Conservation (phyloP, 768 basidiomycete genomes). For the Mycena metata region DNA sequence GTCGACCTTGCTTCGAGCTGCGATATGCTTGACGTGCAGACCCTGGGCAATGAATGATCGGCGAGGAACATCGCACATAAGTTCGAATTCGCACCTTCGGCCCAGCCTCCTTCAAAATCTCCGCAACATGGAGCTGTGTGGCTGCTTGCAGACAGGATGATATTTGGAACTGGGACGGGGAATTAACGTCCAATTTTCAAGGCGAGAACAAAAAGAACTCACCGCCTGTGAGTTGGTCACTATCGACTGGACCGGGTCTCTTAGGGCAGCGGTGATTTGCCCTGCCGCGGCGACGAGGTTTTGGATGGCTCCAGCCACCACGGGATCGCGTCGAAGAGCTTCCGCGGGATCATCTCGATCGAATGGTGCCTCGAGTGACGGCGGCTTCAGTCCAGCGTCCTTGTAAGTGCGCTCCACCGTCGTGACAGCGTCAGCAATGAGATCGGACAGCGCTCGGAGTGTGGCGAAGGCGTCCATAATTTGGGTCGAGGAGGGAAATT, state of each 20-base stretch:
- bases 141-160: conserved; percentile 13
- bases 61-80: too few relatives aligned
- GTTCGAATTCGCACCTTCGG: neutral
- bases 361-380: conserved; percentile 9
- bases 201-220: too few relatives aligned
- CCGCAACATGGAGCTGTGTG: conserved; percentile 37
- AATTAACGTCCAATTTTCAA: neutral
- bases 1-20: neutral
- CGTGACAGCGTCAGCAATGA: neutral
- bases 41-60: conserved; percentile 18
- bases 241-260: neutral
- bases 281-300: conserved; percentile 16
- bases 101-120: conserved; percentile 47
- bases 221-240: conserved; percentile 16
- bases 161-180: conserved; percentile 7
- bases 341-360: conserved; percentile 9
- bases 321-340: conserved; percentile 4
- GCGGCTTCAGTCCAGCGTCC: neutral
- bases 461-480: conserved; percentile 1
- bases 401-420: neutral
- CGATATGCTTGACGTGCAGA: conserved; percentile 45
- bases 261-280: conserved; percentile 1
- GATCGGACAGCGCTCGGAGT: neutral
- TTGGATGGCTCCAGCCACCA: neutral
- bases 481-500: too few relatives aligned